These are phyloP conservation scores for Telopea speciosissima DNA, from an alignment of 177 flowering plant species.

Conservation along the genomic window DNA sequence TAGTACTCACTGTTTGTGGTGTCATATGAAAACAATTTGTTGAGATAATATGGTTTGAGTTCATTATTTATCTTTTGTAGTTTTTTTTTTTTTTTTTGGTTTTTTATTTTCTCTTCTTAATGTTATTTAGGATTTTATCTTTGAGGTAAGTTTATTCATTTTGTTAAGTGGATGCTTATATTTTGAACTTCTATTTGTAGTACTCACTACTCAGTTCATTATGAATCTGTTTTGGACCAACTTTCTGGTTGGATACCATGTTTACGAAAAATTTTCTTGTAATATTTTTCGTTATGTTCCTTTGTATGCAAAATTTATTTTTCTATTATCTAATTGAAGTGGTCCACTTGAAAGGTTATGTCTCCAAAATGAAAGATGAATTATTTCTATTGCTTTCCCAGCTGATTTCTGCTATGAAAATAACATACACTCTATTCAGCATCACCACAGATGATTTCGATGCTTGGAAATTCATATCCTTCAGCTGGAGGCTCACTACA, in stretches of 20 bases:
- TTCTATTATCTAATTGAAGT: neutral
- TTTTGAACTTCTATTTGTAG: too few species aligned
- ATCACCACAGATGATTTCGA: conserved; percentile 81
- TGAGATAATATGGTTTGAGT: too few species aligned
- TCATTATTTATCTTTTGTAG: neutral
- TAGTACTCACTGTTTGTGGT: neutral
- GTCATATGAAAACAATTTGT: neutral
- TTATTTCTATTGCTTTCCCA: neutral
- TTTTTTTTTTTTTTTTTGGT: too few species aligned
- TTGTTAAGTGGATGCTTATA: neutral
- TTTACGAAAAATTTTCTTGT: neutral
- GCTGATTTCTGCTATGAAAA: neutral
- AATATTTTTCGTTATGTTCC: neutral
- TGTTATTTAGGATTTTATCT: too few species aligned
- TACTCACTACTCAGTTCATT: too few species aligned
- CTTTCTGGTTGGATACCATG: neutral
- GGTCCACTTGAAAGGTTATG: too few species aligned
- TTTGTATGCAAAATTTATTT: neutral
- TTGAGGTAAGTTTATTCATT: too few species aligned
- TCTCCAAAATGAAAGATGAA: too few species aligned
- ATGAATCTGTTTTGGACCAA: neutral
- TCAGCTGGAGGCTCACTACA: conserved; percentile 64
- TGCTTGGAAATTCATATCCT: conserved; percentile 85
- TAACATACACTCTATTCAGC: conserved; percentile 44
- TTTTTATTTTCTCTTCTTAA: too few species aligned